These are phyloP conservation scores for Fragilaria radians DNA, from an alignment of 108 stramenopile species.

Conservation along the genomic window DNA sequence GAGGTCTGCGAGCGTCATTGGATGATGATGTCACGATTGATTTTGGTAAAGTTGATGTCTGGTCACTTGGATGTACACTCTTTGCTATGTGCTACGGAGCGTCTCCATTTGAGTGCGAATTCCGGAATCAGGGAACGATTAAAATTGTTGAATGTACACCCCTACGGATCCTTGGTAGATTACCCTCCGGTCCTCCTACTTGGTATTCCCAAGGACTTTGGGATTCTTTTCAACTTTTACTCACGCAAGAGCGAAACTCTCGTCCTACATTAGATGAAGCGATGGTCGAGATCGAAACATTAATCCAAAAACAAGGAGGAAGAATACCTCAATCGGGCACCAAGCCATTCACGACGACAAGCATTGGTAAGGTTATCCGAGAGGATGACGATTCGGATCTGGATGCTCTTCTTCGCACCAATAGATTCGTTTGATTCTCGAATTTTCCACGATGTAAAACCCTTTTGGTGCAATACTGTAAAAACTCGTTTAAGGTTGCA, in stretches of 20 bases:
- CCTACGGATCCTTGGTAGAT: conserved; percentile 41
- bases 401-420: neutral
- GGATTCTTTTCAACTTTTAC: conserved; percentile 18
- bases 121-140: conserved; percentile 22
- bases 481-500: no score
- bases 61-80: conserved; percentile 68
- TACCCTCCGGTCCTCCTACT: conserved; percentile 21
- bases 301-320: conserved; percentile 12
- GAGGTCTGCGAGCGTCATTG: conserved; percentile 48
- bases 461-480: no score
- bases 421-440: conserved; percentile 1
- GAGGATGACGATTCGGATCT: conserved; percentile 5
- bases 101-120: conserved; percentile 75
- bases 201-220: conserved; percentile 33
- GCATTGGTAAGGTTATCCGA: neutral
- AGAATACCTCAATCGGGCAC: conserved; percentile 25
- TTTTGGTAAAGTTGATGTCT: conserved; percentile 73
- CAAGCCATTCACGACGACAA: neutral
- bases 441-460: no score
- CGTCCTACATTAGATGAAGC: conserved; percentile 27
- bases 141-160: conserved; percentile 67
- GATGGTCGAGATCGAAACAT: conserved; percentile 8
- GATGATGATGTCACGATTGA: conserved; percentile 35
- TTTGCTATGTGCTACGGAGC: conserved; percentile 78
- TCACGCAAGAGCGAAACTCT: conserved; percentile 21